These are phyloP conservation scores for Cyathus striatus DNA, from an alignment of 768 basidiomycete species.

Conservation along the genomic window DNA sequence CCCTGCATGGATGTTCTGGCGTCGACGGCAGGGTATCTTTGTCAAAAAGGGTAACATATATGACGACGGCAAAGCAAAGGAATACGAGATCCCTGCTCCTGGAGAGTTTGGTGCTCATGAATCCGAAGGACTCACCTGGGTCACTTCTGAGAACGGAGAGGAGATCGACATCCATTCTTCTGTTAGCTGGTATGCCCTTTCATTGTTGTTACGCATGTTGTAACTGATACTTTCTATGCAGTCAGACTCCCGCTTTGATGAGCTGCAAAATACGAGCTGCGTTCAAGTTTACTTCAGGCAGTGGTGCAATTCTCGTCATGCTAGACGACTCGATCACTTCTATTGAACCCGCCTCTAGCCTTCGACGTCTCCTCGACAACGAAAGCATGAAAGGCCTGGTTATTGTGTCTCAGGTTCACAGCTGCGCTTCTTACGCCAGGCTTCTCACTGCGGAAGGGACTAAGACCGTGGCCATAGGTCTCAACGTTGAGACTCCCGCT, in stretches of 20 bases:
- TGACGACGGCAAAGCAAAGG: constrained; percentile 15
- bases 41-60: constrained; percentile 27
- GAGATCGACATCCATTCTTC: constrained; percentile 12
- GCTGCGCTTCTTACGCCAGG: constrained; percentile 25
- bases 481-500: constrained; percentile 15
- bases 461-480: constrained; percentile 17
- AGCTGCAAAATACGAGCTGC: constrained; percentile 18
- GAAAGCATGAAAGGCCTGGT: constrained; percentile 15
- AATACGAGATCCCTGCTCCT: constrained; percentile 15
- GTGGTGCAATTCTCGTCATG: constrained; percentile 25
- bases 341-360: constrained; percentile 19
- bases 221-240: constrained; percentile 1
- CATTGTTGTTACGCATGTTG: not conserved
- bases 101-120: constrained; percentile 13
- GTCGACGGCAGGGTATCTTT: constrained; percentile 15
- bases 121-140: constrained; percentile 18
- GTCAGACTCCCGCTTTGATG: constrained; percentile 15
- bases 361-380: constrained; percentile 19
- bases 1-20: constrained; percentile 13
- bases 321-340: constrained; percentile 16
- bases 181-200: constrained; percentile 8
- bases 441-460: constrained; percentile 12
- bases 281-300: constrained; percentile 19
- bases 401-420: constrained; percentile 26
- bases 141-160: constrained; percentile 17